These are phyloP conservation scores for Lachancea dasiensis DNA, from an alignment of 805 yeast genomes.

Conservation along the genomic window DNA sequence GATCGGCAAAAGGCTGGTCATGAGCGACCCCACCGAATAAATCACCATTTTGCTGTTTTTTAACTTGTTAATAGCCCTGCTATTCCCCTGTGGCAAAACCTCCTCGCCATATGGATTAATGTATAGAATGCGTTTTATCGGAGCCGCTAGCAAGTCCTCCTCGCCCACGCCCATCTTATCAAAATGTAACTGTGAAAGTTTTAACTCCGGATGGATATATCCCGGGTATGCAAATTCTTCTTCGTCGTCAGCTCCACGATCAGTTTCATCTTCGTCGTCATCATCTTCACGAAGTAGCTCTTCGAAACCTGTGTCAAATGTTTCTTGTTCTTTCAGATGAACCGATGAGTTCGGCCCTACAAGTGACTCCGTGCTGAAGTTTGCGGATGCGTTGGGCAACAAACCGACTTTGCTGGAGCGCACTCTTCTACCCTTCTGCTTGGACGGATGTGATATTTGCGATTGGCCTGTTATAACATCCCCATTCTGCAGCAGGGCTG, in stretches of 20 bases:
- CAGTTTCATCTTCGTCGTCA: conserved; percentile 1
- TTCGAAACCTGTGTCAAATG: conserved; percentile 11
- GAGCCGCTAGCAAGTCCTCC: conserved; percentile 60
- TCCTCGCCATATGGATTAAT: conserved; percentile 87
- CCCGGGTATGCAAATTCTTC: conserved; percentile 51
- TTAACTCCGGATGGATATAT: conserved; percentile 61
- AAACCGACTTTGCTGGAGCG: conserved; percentile 10
- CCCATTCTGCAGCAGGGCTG: conserved; percentile 68
- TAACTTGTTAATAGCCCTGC: conserved; percentile 50
- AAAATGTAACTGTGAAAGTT: conserved; percentile 68
- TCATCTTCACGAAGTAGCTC: conserved; percentile 21
- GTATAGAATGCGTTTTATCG: conserved; percentile 67
- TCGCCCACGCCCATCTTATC: conserved; percentile 31
- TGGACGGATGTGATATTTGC: conserved; percentile 81
- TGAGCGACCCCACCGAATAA: conserved; percentile 80
- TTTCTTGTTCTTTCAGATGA: conserved; percentile 19
- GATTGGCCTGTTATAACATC: conserved; percentile 81
- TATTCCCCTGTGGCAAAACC: conserved; percentile 66
- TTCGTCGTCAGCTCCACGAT: conserved; percentile 34
- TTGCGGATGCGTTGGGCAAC: conserved; percentile 14
- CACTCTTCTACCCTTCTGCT: conserved; percentile 6
- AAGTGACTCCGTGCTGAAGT: conserved; percentile 19
- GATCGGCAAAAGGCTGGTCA: conserved; percentile 83
- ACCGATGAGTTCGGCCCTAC: conserved; percentile 15
- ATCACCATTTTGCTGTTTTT: conserved; percentile 49